A percentile compares a stretch with the other conserved stretches of the same genome.
These are phyloP conservation scores for Cytospora chrysosperma DNA, from an alignment of 2,329 filamentous ascomycete genomes.

Conservation along the genomic window DNA sequence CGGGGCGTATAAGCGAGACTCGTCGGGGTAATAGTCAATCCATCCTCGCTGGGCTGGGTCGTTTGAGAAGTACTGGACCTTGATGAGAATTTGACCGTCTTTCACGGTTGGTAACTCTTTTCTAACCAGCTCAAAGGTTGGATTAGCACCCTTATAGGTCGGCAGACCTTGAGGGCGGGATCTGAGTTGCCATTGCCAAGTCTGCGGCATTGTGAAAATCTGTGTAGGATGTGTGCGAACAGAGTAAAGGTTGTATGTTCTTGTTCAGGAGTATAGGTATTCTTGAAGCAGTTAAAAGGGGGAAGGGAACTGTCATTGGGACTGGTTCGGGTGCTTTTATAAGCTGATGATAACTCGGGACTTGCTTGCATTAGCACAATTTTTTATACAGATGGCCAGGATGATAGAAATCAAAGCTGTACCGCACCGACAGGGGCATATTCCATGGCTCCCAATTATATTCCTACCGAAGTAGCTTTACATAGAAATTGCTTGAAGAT, in stretches of 20 bases:
- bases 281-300: too few relatives aligned
- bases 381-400: too few relatives aligned
- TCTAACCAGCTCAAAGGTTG: slow-evolving; percentile 2
- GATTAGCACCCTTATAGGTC: slow-evolving; percentile 1
- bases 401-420: too few relatives aligned
- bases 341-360: too few relatives aligned
- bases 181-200: slow-evolving; percentile 10
- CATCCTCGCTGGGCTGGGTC: slow-evolving; percentile 77
- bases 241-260: neutral
- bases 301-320: too few relatives aligned
- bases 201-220: slow-evolving; percentile 1
- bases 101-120: slow-evolving; percentile 44
- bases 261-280: neutral
- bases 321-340: too few relatives aligned
- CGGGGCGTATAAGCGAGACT: slow-evolving; percentile 59
- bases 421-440: too few relatives aligned
- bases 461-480: too few relatives aligned
- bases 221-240: neutral
- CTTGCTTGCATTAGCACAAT: too few relatives aligned
- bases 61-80: slow-evolving; percentile 63
- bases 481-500: too few relatives aligned
- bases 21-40: slow-evolving; percentile 42
- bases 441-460: too few relatives aligned
- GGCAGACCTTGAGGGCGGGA: slow-evolving; percentile 5
- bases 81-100: slow-evolving; percentile 63